phyloP scores from a whole-genome alignment of 2,329 filamentous ascomycete genomes.

The Tolypocladium paradoxum region DNA sequence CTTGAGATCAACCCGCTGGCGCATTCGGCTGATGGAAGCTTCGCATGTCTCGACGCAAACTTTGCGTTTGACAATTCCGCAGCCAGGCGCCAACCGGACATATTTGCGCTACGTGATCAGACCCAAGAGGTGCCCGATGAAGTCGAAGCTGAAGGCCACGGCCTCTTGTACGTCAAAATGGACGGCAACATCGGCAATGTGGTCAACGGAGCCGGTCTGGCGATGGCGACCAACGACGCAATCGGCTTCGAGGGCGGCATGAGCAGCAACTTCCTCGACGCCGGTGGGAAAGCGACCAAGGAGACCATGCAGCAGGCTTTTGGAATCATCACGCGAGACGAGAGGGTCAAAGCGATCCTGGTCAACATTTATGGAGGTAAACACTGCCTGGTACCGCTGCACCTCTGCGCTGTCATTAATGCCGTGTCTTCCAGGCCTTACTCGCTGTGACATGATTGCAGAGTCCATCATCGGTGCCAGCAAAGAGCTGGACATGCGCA shows the following conservation, averaged over 20 bases:
- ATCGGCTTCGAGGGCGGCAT: conserved; percentile 55
- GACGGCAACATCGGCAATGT: conserved; percentile 62
- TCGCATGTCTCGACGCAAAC: conserved; percentile 24
- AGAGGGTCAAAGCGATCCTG: conserved; percentile 55
- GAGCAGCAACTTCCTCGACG: conserved; percentile 80
- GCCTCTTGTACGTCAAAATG: conserved; percentile 68
- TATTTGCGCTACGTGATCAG: conserved; percentile 27
- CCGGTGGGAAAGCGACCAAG: conserved; percentile 76
- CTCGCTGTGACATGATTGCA: conserved; percentile 39
- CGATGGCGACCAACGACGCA: conserved; percentile 84
- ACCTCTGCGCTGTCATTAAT: background rate
- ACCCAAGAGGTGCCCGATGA: conserved; percentile 22
- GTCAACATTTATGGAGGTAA: conserved; percentile 44
- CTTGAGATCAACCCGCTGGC: conserved; percentile 31
- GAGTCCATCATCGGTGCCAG: conserved; percentile 34
- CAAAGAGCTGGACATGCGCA: conserved; percentile 22
- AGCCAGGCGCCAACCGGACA: conserved; percentile 23
- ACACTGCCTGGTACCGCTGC: background rate
- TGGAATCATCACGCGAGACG: conserved; percentile 59
- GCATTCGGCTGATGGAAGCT: conserved; percentile 12
- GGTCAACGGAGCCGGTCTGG: conserved; percentile 81
- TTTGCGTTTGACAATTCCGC: conserved; percentile 40
- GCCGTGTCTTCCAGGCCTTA: conserved; percentile 26
- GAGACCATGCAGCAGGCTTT: conserved; percentile 73
- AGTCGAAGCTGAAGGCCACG: conserved; percentile 38